Conservation (phyloP, 495 filamentous ascomycete genomes). For the Lasiosphaeria ovina region DNA sequence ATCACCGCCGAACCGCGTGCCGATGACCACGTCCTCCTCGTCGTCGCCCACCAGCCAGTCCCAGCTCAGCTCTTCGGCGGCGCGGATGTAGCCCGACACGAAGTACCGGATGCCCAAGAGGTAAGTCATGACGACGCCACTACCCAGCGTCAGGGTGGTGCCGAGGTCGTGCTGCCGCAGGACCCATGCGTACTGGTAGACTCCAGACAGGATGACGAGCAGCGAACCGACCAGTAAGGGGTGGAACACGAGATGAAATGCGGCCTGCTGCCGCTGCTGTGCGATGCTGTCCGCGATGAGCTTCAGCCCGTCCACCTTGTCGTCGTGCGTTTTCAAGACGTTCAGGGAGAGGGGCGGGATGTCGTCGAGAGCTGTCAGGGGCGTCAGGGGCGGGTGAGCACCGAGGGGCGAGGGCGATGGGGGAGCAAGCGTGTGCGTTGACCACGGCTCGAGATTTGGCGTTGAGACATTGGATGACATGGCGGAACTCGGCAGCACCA, state of each 20-base stretch:
- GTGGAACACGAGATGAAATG: slow-evolving; percentile 38
- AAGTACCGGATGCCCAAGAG: slow-evolving; percentile 41
- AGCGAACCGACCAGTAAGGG: slow-evolving; percentile 38
- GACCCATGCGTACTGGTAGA: slow-evolving; percentile 38
- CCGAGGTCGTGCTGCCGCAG: slow-evolving; percentile 32
- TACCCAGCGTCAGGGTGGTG: slow-evolving; percentile 31
- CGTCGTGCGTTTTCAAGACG: slow-evolving; percentile 29
- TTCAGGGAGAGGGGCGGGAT: slow-evolving; percentile 42
- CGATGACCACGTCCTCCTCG: slow-evolving; percentile 42
- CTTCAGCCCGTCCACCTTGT: slow-evolving; percentile 43
- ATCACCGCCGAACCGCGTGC: slow-evolving; percentile 38
- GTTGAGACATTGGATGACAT: slow-evolving; percentile 41
- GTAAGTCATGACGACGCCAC: slow-evolving; percentile 40
- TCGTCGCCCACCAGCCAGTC: slow-evolving; percentile 36
- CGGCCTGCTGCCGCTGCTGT: slow-evolving; percentile 45
- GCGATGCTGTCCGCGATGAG: slow-evolving; percentile 47
- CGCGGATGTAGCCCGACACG: slow-evolving; percentile 39
- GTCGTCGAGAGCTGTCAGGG: slow-evolving; percentile 28
- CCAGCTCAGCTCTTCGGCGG: slow-evolving; percentile 39
- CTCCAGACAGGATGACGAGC: slow-evolving; percentile 22
- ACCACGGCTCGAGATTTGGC: slow-evolving; percentile 39
- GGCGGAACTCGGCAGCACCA: slow-evolving; percentile 49
- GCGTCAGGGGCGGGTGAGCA: slow-evolving; percentile 10
- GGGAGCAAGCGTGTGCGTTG: slow-evolving; percentile 23
- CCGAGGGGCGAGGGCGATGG: slow-evolving; percentile 32